Evolutionary conservation across 139 green algal species (phyloP), one percentile per base, ranked within the genome.

Genomic region (Chlorella sp.): DNA sequence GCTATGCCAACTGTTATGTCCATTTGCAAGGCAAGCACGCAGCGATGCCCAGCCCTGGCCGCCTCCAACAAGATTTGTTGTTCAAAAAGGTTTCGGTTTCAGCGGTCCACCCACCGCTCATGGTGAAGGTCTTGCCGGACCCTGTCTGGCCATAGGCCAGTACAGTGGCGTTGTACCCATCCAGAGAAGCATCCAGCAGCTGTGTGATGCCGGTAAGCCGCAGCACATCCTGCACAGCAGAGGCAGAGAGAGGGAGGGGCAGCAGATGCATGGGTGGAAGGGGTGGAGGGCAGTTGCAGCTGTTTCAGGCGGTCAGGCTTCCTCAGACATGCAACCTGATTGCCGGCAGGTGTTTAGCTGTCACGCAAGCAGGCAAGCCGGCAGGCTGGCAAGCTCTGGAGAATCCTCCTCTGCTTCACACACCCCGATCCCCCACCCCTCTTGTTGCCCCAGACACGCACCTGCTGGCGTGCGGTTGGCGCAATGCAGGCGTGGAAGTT

Each of bases 141-240:
- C 85, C 96, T 61, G 93, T 98, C 83, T 95, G 93, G 3, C 94
- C 94, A 68, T 96, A 96, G 42, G 82, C 89, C 75, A 94, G 75
- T 61, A 98, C 93, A 28, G 94, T 97, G 34, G 96, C 95, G 90
- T 98, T 96, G 88, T 96, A 98, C 12, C 97, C 97, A 24, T 94
- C 91, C 87, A 98, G 89, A 9, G 96, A 95, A 0, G 96, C 97
- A 86, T 98, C 95, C 68, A 98, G 93, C 88, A 98, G 94, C 93
- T 97, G 91, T 18, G 89, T 92, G 85, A 95, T 93, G 61, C 93
- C 93, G 81, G 92, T 95, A 66, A 91, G 84, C 1, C 84, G 77
- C 79, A 95, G 89, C 69, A 95, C 92, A 34, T 95, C 93, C n/a
- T 88, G 73, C 85, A 66, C 53, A 40, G 0, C 1, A 26, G 82